Evolutionary conservation across 495 filamentous ascomycete species (phyloP), one percentile per base, ranked within the genome.

Genomic region (Cercophora scortea): DNA sequence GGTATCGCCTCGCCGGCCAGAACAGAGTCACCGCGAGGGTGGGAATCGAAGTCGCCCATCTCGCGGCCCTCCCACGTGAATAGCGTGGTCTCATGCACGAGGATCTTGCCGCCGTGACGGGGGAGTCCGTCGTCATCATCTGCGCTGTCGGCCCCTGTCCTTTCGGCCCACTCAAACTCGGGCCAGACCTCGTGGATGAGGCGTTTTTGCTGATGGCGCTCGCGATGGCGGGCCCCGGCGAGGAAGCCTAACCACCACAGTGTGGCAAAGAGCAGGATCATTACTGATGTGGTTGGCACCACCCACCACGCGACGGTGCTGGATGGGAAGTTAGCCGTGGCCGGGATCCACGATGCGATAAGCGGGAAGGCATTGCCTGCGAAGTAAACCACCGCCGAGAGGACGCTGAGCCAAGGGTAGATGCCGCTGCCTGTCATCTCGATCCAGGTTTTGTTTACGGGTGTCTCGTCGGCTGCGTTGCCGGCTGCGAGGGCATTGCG

Each of bases 251-350:
- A 15, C 47, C 42, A 58, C 56, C 56, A 58, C 4, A 46, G 17
- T 2, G 47, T 13, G 8, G 45, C 16, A 13, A 54, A 35, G 19
- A 32, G 51, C 6, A 58, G 43, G 42, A 52, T 25, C 25, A 32
- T 8, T 17, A 11, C 49, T 4, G 47, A 51, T 8, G 68, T 42
- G 8, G 48, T 41, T 2, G 68, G 68, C 18, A 68, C 54, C 17
- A 67, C 40, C 52, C 55, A 71, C 55, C 58, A 65, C 7, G 16
- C 8, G 15, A 45, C 49, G 6, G 19, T 11, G n/a, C 59, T 33
- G 7, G 56, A 42, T 6, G 35, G 36, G 10, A 49, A 43, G n/a
- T 49, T 36, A 8, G 46, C 36, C 18, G 59, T 53, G n/a, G 55
- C 44, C 8, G 60, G 61, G 25, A 65, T 49, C 47, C 59, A 66